Conservation (phyloP, 2,329 filamentous ascomycete species). For the Acrocalymma vagum region DNA sequence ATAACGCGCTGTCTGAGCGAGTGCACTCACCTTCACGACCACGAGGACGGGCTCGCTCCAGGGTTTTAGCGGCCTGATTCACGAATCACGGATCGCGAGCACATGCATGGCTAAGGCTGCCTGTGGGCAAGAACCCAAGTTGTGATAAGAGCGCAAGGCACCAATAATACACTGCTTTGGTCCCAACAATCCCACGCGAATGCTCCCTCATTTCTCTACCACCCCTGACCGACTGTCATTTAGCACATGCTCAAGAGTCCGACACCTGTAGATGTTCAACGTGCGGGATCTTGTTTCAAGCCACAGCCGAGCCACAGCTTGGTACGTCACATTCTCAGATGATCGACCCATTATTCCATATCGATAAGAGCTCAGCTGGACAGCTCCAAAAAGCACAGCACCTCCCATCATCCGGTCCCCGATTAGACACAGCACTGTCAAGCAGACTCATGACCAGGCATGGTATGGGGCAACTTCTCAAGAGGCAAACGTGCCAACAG, state of each 20-base stretch:
- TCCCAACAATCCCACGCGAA: slow-evolving; percentile 19
- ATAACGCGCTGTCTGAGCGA: slow-evolving; percentile 36
- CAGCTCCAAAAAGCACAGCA: background rate
- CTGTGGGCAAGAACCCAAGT: slow-evolving; percentile 4
- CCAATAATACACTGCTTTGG: slow-evolving; percentile 13
- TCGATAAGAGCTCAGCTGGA: slow-evolving; percentile 22
- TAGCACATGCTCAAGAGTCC: slow-evolving; percentile 10
- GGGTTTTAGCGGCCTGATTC: slow-evolving; percentile 21
- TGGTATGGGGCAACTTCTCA: too few species aligned
- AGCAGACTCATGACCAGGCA: too few species aligned
- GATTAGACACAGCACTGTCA: too few species aligned
- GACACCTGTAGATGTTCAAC: background rate
- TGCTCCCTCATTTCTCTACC: slow-evolving; percentile 8
- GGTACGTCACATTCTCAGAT: slow-evolving; percentile 19
- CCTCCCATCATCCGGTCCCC: too few species aligned
- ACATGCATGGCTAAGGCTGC: too few species aligned
- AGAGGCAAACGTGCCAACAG: too few species aligned
- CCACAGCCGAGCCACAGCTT: slow-evolving; percentile 3
- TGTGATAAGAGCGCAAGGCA: slow-evolving; percentile 29
- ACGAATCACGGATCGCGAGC: too few species aligned
- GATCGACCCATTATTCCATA: too few species aligned
- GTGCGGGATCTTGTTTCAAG: too few species aligned
- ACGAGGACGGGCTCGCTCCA: slow-evolving; percentile 24
- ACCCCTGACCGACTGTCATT: background rate
- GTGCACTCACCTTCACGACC: slow-evolving; percentile 20